These are phyloP conservation scores for Nepenthes mirabilis DNA, from an alignment of 148 eudicot genomes.

Conservation along the genomic window DNA sequence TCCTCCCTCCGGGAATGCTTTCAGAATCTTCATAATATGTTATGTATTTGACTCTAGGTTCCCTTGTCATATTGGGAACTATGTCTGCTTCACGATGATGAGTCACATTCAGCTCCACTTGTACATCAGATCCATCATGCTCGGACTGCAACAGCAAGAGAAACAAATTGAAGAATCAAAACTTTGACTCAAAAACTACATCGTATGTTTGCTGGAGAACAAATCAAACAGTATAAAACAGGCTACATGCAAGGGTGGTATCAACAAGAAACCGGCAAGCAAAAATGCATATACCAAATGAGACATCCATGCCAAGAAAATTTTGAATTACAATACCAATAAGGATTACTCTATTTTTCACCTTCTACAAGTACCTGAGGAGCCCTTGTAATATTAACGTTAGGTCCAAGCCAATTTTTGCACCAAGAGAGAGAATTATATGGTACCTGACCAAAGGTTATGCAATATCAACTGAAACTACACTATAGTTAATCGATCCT, in stretches of 20 bases:
- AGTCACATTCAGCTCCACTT: slow-evolving; percentile 61
- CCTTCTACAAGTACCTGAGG: slow-evolving; percentile 57
- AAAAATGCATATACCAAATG: background rate
- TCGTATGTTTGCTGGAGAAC: background rate
- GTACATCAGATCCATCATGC: slow-evolving; percentile 93
- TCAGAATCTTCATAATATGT: slow-evolving; percentile 94
- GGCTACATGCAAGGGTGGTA: background rate
- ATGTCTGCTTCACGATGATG: slow-evolving; percentile 59
- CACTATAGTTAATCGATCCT: background rate
- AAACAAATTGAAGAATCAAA: background rate
- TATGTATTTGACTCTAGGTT: slow-evolving; percentile 75
- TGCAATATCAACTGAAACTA: too few species aligned
- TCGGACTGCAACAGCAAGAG: slow-evolving; percentile 39
- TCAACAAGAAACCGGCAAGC: too few species aligned
- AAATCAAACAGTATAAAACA: too few species aligned
- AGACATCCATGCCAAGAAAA: background rate
- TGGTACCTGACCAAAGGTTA: slow-evolving; percentile 47
- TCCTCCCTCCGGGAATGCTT: slow-evolving; percentile 81
- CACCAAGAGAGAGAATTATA: slow-evolving; percentile 98
- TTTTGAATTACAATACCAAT: background rate
- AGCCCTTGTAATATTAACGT: slow-evolving; percentile 89
- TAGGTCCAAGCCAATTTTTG: slow-evolving; percentile 91
- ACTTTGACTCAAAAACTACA: background rate
- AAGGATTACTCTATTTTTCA: too few species aligned
- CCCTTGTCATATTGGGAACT: slow-evolving; percentile 79